Conservation (phyloP, 352 stramenopile species). For the Salisapilia sapeloensis region DNA sequence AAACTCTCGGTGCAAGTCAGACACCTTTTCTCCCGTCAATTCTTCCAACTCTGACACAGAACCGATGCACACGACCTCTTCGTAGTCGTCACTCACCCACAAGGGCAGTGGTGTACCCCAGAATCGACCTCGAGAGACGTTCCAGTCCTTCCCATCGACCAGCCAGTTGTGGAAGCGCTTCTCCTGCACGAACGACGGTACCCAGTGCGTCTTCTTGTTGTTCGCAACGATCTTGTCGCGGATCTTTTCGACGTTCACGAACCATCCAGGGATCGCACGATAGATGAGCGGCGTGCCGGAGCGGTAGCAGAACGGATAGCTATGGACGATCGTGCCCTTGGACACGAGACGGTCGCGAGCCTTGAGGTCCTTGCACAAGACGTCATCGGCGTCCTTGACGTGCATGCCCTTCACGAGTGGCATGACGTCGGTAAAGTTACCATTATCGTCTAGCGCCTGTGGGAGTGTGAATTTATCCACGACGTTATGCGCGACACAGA, state of each 20-base stretch:
- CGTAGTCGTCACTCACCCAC: constrained; percentile 95
- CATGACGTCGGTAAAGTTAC: constrained; percentile 88
- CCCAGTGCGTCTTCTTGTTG: constrained; percentile 77
- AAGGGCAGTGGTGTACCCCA: constrained; percentile 99
- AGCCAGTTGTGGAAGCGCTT: constrained; percentile 99
- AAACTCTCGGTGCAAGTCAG: constrained; percentile 95
- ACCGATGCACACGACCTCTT: constrained; percentile 95
- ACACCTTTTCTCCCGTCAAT: constrained; percentile 84
- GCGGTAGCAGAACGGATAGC: constrained; percentile 99
- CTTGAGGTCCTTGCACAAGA: constrained; percentile 94
- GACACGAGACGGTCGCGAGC: constrained; percentile 87
- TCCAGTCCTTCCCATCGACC: constrained; percentile 97
- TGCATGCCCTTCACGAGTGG: constrained; percentile 87
- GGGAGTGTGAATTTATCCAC: constrained; percentile 91
- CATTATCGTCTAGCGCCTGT: constrained; percentile 95
- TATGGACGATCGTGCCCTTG: constrained; percentile 95
- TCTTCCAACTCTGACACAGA: constrained; percentile 94
- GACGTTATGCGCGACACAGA: constrained; percentile 92
- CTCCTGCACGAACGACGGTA: constrained; percentile 90
- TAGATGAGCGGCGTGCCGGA: constrained; percentile 99
- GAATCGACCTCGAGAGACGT: constrained; percentile 96
- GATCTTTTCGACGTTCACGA: constrained; percentile 97
- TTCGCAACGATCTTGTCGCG: constrained; percentile 88
- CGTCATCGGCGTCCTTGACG: constrained; percentile 97
- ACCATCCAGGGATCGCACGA: constrained; percentile 98